phyloP scores from a whole-genome alignment of 805 yeast genomes.

The Clavispora vitiphila region DNA sequence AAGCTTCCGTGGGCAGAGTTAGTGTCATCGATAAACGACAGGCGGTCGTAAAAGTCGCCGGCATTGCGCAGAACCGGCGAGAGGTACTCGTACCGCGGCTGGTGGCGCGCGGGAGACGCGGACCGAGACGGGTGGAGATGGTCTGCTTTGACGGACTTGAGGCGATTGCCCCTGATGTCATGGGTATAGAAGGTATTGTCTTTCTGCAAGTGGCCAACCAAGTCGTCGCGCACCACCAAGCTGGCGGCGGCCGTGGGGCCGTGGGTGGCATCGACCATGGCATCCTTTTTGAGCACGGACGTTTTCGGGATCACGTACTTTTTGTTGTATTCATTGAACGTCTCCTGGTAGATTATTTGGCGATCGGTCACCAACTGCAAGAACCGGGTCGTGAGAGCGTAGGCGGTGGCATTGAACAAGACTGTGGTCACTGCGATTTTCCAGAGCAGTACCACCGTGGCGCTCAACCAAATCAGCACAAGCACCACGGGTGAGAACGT shows the following conservation, averaged over 20 bases:
- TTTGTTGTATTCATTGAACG: conserved; percentile 55
- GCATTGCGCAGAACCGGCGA: too few species aligned
- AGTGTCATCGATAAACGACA: conserved; percentile 7
- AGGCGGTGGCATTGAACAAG: conserved; percentile 28
- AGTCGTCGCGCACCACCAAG: conserved; percentile 18
- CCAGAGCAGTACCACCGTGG: conserved; percentile 21
- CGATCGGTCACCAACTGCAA: conserved; percentile 51
- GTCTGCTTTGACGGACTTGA: conserved; percentile 15
- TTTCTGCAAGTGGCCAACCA: conserved; percentile 16
- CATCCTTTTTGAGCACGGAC: conserved; percentile 51
- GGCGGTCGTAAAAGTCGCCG: conserved; percentile 2
- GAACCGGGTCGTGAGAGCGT: conserved; percentile 39
- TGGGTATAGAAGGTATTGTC: conserved; percentile 48
- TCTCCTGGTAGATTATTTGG: conserved; percentile 54
- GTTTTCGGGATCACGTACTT: conserved; percentile 60
- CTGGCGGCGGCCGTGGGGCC: conserved; percentile 29
- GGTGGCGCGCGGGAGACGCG: neutral
- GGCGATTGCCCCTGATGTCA: conserved; percentile 35
- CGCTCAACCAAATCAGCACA: conserved; percentile 30
- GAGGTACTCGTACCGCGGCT: neutral
- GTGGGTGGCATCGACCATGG: conserved; percentile 51
- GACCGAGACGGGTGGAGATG: conserved; percentile 5
- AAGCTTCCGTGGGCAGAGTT: conserved; percentile 4
- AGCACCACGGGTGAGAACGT: conserved; percentile 58
- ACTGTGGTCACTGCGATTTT: conserved; percentile 30